A percentile compares a stretch with the other conserved stretches of the same genome.
phyloP scores from a whole-genome alignment of 192 early-diverging fungal genomes.

The Backusella parvicylindrica region DNA sequence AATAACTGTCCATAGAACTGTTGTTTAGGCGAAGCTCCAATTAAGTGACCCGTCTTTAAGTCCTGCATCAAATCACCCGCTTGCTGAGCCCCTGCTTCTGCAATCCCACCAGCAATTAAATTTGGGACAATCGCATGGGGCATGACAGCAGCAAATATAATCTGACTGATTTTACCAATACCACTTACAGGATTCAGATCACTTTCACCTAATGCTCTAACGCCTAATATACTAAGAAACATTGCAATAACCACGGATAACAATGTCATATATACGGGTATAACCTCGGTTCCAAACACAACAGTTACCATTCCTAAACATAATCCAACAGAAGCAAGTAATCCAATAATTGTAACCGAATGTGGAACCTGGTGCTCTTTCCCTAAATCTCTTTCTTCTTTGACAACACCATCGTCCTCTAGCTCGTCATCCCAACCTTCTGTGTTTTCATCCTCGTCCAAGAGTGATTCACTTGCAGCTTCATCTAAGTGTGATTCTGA shows the following conservation, averaged over 20 bases:
- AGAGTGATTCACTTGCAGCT: background rate
- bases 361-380: constrained; percentile 56
- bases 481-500: background rate
- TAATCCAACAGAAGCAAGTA: constrained; percentile 55
- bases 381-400: constrained; percentile 41
- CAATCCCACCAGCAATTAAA: constrained; percentile 74
- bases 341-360: constrained; percentile 62
- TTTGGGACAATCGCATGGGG: constrained; percentile 70
- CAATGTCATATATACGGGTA: constrained; percentile 65
- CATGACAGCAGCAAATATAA: constrained; percentile 75
- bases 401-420: constrained; percentile 10
- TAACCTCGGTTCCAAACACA: constrained; percentile 56
- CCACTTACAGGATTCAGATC: constrained; percentile 81
- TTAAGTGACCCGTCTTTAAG: constrained; percentile 82
- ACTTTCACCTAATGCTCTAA: constrained; percentile 77
- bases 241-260: constrained; percentile 70
- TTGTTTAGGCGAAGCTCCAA: constrained; percentile 78
- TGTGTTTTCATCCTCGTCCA: constrained; percentile 17
- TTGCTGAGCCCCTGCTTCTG: constrained; percentile 68
- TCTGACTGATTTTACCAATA: constrained; percentile 83
- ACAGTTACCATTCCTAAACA: constrained; percentile 60
- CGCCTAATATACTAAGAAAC: constrained; percentile 72
- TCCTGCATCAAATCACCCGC: constrained; percentile 64
- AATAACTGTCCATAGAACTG: constrained; percentile 84
- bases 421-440: constrained; percentile 30